Percentiles rank a stretch among this genome's conserved stretches.
Evolutionary conservation across 768 basidiomycete species (phyloP).

Genomic region (Dictyophora rubrovolvata): DNA sequence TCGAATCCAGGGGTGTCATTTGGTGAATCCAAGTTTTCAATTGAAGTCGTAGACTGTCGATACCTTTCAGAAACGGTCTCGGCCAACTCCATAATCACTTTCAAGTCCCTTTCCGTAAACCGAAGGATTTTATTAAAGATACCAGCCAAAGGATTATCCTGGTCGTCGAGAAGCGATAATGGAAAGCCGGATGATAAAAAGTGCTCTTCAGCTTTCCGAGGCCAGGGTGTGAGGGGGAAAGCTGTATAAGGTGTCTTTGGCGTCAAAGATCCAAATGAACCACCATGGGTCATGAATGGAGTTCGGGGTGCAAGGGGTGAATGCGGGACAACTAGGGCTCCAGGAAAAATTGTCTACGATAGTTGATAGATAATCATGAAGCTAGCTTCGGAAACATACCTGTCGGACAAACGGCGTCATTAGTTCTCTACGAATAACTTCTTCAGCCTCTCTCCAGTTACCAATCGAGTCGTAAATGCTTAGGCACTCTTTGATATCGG

Average conservation of each 20-base stretch:
- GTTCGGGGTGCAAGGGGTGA: slow-evolving; percentile 74
- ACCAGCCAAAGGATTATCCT: slow-evolving; percentile 56
- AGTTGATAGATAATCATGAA: background rate
- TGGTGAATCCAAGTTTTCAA: slow-evolving; percentile 5
- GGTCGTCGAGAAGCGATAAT: slow-evolving; percentile 47
- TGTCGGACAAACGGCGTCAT: slow-evolving; percentile 69
- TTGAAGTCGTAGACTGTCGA: background rate
- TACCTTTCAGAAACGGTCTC: slow-evolving; percentile 44
- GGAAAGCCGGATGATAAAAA: slow-evolving; percentile 19
- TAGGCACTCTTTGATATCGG: slow-evolving; percentile 70
- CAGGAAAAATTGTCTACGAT: slow-evolving; percentile 61
- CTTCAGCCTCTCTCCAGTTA: slow-evolving; percentile 83
- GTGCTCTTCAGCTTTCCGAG: slow-evolving; percentile 27
- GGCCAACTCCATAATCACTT: slow-evolving; percentile 64
- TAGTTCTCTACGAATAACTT: slow-evolving; percentile 64
- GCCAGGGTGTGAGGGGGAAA: slow-evolving; percentile 32
- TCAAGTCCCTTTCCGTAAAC: slow-evolving; percentile 69
- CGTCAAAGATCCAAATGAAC: slow-evolving; percentile 29
- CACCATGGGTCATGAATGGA: slow-evolving; percentile 39
- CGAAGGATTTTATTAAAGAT: slow-evolving; percentile 75
- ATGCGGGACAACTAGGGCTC: slow-evolving; percentile 55
- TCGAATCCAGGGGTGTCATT: slow-evolving; percentile 43
- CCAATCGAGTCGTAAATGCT: slow-evolving; percentile 70
- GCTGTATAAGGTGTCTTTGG: slow-evolving; percentile 48
- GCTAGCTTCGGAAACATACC: slow-evolving; percentile 27